phyloP scores from a whole-genome alignment of 345 rosid genomes.

The Dipteronia sinensis region DNA sequence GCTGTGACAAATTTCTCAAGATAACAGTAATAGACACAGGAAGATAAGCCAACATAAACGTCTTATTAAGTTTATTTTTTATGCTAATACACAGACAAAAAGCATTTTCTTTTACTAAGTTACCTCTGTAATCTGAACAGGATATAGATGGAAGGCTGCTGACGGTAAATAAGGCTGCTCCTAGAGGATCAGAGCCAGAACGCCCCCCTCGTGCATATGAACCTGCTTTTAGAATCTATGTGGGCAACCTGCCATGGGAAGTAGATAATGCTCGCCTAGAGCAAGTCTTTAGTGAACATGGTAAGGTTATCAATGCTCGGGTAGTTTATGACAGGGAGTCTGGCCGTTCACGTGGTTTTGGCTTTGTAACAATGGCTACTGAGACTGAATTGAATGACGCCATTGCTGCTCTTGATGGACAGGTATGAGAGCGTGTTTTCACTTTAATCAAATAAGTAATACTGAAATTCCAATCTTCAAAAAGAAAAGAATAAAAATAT shows the following conservation, averaged over 20 bases:
- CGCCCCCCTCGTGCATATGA: conserved; percentile 62
- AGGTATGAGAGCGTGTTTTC: conserved; percentile 45
- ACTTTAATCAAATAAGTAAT: background rate
- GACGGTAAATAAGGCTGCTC: conserved; percentile 88
- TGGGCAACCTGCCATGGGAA: conserved; percentile 88
- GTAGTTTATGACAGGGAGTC: conserved; percentile 84
- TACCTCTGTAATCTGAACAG: conserved; percentile 39
- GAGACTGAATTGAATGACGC: conserved; percentile 84
- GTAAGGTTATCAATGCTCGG: conserved; percentile 79
- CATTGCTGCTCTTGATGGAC: conserved; percentile 90
- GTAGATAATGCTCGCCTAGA: conserved; percentile 74
- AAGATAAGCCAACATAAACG: background rate
- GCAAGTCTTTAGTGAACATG: conserved; percentile 85
- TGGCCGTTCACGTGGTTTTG: conserved; percentile 96
- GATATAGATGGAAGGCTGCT: conserved; percentile 71
- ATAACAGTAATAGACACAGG: background rate
- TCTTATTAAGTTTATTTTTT: background rate
- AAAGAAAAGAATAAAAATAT: background rate
- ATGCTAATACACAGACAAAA: background rate
- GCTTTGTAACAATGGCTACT: conserved; percentile 80
- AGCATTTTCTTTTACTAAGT: background rate
- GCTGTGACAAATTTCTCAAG: background rate
- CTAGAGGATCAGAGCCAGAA: conserved; percentile 71
- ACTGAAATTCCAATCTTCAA: background rate
- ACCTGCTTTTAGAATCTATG: conserved; percentile 60